Percentiles rank a stretch among this genome's conserved stretches.
These are phyloP conservation scores for Mucor plumbeus DNA, from an alignment of 371 early-diverging fungal species.

Conservation along the genomic window DNA sequence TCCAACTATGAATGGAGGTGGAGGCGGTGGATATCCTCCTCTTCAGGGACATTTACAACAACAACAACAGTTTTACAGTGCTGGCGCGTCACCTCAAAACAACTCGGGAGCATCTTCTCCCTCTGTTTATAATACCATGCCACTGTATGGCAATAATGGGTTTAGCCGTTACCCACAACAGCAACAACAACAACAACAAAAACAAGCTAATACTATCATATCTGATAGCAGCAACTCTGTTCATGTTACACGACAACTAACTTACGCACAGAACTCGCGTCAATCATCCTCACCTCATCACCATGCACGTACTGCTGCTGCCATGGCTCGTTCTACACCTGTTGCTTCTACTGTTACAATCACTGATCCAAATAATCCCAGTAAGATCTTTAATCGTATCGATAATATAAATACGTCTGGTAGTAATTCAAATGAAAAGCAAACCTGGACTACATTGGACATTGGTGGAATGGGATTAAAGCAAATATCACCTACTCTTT, in stretches of 20 bases:
- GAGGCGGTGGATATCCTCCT: conserved; percentile 6
- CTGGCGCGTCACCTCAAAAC: conserved; percentile 2
- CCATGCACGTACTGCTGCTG: conserved; percentile 82
- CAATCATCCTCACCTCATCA: conserved; percentile 86
- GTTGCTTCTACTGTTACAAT: conserved; percentile 59
- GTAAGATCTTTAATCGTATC: conserved; percentile 40
- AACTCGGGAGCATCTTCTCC: conserved; percentile 5
- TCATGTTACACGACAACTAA: conserved; percentile 76
- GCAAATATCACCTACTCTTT: conserved; percentile 74
- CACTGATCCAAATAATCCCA: conserved; percentile 65
- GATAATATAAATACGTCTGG: conserved; percentile 5
- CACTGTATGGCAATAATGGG: background rate
- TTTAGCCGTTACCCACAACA: background rate
- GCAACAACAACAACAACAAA: conserved; percentile 34
- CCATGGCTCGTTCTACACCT: conserved; percentile 50
- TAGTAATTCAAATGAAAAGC: conserved; percentile 35
- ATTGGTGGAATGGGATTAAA: conserved; percentile 91
- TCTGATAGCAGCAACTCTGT: conserved; percentile 7
- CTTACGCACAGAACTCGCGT: conserved; percentile 73
- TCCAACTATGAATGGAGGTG: conserved; percentile 16
- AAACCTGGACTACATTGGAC: conserved; percentile 84
- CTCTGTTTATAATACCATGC: conserved; percentile 1
- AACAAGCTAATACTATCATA: conserved; percentile 20
- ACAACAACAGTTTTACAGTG: background rate
- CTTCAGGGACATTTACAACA: conserved; percentile 2